Percentiles rank a stretch among this genome's conserved stretches.
Conservation (phyloP, 1,139 yeast genomes). For the Eremothecium gossypii region DNA sequence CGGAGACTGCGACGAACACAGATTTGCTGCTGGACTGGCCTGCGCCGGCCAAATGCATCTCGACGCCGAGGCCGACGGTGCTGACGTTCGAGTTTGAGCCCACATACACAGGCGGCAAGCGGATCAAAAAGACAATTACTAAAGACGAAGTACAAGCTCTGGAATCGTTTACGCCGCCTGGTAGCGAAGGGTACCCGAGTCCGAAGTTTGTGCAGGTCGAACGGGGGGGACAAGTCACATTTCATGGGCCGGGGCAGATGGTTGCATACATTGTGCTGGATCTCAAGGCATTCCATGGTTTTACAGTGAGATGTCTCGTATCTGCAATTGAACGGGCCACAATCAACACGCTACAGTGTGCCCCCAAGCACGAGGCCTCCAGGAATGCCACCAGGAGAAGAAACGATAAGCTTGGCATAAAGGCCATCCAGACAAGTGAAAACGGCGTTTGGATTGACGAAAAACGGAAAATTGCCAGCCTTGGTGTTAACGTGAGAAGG, state of each 20-base stretch:
- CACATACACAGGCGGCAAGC: conserved; percentile 82
- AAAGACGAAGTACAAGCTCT: conserved; percentile 28
- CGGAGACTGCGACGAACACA: conserved; percentile 36
- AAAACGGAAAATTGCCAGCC: conserved; percentile 70
- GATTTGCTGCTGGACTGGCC: conserved; percentile 38
- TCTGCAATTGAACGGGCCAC: conserved; percentile 58
- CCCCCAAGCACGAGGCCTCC: conserved; percentile 12
- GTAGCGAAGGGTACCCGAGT: conserved; percentile 30
- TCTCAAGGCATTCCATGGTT: conserved; percentile 46
- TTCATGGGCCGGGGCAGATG: conserved; percentile 93
- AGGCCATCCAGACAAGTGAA: conserved; percentile 48
- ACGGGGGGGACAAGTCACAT: conserved; percentile 96
- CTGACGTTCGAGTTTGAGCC: conserved; percentile 76
- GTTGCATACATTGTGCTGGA: conserved; percentile 81
- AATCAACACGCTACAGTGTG: conserved; percentile 40
- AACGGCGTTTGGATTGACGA: conserved; percentile 80
- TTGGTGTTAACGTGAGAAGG: conserved; percentile 80
- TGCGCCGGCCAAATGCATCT: conserved; percentile 34
- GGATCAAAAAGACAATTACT: conserved; percentile 47
- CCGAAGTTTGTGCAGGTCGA: conserved; percentile 59
- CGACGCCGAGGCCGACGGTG: conserved; percentile 39
- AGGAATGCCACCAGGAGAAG: conserved; percentile 6
- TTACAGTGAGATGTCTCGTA: conserved; percentile 71
- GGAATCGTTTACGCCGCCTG: conserved; percentile 20
- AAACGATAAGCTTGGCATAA: conserved; percentile 33